Evolutionary conservation across 2,329 filamentous ascomycete species (phyloP), one percentile per base, ranked within the genome.

Genomic region (Hypoxylon rubiginosum): DNA sequence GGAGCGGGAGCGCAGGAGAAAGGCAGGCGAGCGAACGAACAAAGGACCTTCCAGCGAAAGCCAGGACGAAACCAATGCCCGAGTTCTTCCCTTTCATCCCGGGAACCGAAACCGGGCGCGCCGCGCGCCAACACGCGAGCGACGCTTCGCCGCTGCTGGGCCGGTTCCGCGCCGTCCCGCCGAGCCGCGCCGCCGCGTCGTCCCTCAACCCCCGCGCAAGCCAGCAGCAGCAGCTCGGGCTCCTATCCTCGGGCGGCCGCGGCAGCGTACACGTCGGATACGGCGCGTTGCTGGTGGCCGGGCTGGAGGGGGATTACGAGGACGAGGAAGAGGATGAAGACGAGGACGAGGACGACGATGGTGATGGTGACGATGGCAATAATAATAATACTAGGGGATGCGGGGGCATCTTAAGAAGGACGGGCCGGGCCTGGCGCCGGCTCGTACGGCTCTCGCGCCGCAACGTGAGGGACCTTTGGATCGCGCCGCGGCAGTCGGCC

Each of bases 51-150:
- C 17, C 17, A 4, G 11, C 2, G 19, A n/a, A n/a, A 17, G 10
- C 66, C 9, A 9, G 36, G 26, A 68, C 66, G 11, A 36, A 13
- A 10, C 32, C 34, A 15, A 90, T 90, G 88, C 86, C 88, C 75
- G 83, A 84, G 74, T 89, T 90, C 82, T 91, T 91, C 80, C 83
- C 85, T 76, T 91, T 91, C 79, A 88, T 88, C 68, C 88, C 88
- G 74, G 89, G 88, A 77, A 84, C 81, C 73, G 89, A 91, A 79
- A 84, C 87, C 68, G 84, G 64, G 41, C 72, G 72, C 62, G 64
- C 82, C 72, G 80, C 82, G 65, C 82, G 82, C 54, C 77, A 79
- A 65, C 82, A 82, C 62, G 74, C 78, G 56, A 77, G 75, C 62
- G 81, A 81, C 73, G 80, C 86, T 45, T 86, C 88, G 17, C 88